Base-by-base conservation (phyloP, 1,139 yeast genomes). In the Kodamaea suecica region DNA sequence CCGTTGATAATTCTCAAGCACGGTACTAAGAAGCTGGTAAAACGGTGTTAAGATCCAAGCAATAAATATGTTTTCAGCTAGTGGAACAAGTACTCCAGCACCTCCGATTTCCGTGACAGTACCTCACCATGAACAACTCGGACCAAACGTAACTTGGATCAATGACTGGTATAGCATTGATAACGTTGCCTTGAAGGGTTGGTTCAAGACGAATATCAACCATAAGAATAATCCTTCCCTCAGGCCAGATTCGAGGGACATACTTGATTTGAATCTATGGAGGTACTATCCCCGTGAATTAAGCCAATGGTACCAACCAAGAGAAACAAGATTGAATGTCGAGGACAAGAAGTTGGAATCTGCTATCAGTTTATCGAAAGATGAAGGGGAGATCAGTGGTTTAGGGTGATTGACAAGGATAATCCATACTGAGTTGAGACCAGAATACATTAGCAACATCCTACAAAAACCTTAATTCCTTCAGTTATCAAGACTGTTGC, bases 161-260 rank as follows among this genome's bases (percentile, higher is more conserved):
- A 61, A 63, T 31, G 71, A 63, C 37, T 66, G 73, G 73, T 64
- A 63, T 48, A 47, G 50, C 17, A 27, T 29, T 20, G 70, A 72
- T 20, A 42, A 39, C 35, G 34, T 38, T 32, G 49, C 47, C 15
- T 49, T 70, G 36, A 67, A 63, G 47, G 73, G 73, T 6, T 70
- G 76, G 76, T 56, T 53, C 45, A 63, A 59, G 44, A 55, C 57
- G 3, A 52, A 48, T 38, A 39, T 42, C 17, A 48, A 44, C 34
- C 55, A 51, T 26, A 47, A 51, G 20, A 43, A 45, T 21, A 40
- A 42, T 17, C 23, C 30, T 16, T 16, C 30, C 6, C 13, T 17
- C 12, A 27, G 20, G n/a, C 30, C 20, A 27, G 34, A 15, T 21
- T 23, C 30, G 4, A 17, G 26, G 17, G 38, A 39, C 27, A 34